Evolutionary conservation across 2,329 filamentous ascomycete genomes (phyloP).

Genomic region (Fusarium sp.): DNA sequence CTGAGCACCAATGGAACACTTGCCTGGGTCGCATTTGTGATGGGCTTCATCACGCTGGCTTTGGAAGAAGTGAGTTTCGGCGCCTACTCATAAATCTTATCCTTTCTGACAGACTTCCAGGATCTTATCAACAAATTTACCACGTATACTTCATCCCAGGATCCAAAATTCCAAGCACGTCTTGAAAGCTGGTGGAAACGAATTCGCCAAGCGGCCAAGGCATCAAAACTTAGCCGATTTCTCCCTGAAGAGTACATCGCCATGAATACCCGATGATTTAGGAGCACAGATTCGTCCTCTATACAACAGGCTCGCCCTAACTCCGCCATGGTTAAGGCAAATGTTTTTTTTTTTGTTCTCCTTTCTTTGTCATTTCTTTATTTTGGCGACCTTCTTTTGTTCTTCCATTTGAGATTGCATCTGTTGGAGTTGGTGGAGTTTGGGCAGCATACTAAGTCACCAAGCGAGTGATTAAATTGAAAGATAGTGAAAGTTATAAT

Average conservation of each 20-base stretch:
- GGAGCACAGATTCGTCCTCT: neutral
- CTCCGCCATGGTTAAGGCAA: neutral
- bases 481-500: neutral
- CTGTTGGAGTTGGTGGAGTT: slow-evolving; percentile 26
- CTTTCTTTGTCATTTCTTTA: neutral
- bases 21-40: slow-evolving; percentile 55
- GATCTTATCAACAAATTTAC: slow-evolving; percentile 49
- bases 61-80: slow-evolving; percentile 49
- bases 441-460: neutral
- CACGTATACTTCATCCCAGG: slow-evolving; percentile 43
- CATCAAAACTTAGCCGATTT: slow-evolving; percentile 51
- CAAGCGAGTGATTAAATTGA: neutral
- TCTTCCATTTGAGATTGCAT: neutral
- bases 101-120: slow-evolving; percentile 37
- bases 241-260: slow-evolving; percentile 50
- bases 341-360: slow-evolving; percentile 5
- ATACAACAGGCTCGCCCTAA: slow-evolving; percentile 3
- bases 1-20: slow-evolving; percentile 53
- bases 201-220: slow-evolving; percentile 51
- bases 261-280: slow-evolving; percentile 49
- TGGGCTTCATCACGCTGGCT: slow-evolving; percentile 54
- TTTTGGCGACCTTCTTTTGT: neutral
- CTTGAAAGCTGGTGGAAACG: slow-evolving; percentile 52
- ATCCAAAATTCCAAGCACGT: slow-evolving; percentile 48
- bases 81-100: neutral